phyloP scores from a whole-genome alignment of 441 rosid species.

The Brassica hybrid region DNA sequence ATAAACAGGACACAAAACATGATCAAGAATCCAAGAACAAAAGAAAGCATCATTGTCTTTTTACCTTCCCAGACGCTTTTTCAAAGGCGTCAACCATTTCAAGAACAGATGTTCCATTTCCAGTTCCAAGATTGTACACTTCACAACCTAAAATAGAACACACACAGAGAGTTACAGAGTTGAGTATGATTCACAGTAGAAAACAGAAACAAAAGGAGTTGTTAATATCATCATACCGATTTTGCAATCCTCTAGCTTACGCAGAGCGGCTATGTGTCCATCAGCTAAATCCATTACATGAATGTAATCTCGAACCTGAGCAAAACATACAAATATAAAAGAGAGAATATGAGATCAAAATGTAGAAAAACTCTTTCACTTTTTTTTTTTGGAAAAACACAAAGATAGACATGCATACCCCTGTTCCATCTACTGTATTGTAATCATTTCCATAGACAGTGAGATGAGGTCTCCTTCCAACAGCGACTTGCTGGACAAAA shows the following conservation, averaged over 20 bases:
- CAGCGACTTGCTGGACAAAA: conserved; percentile 89
- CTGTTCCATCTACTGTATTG: conserved; percentile 82
- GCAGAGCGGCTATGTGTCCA: conserved; percentile 89
- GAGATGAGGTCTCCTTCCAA: conserved; percentile 74
- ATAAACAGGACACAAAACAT: not conserved
- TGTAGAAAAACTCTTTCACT: not conserved
- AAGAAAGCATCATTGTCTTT: not conserved
- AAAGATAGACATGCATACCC: conserved; percentile 61
- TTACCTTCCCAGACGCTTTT: conserved; percentile 85
- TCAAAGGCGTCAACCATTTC: conserved; percentile 92
- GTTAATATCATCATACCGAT: conserved; percentile 51
- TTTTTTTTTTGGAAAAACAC: too few species aligned
- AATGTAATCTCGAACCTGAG: conserved; percentile 91
- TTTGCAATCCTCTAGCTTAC: conserved; percentile 59
- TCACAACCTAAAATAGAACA: conserved; percentile 62
- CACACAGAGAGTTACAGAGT: not conserved
- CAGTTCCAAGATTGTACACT: conserved; percentile 92
- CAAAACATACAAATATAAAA: conserved; percentile 12
- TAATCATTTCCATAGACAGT: conserved; percentile 85
- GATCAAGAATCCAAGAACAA: not conserved
- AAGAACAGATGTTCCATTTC: conserved; percentile 89
- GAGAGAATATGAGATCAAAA: conserved; percentile 4
- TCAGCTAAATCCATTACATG: conserved; percentile 89
- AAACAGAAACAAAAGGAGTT: not conserved
- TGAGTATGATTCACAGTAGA: conserved; percentile 10